Base-by-base conservation (phyloP, 345 rosid genomes). In the Syzygium oleosum region DNA sequence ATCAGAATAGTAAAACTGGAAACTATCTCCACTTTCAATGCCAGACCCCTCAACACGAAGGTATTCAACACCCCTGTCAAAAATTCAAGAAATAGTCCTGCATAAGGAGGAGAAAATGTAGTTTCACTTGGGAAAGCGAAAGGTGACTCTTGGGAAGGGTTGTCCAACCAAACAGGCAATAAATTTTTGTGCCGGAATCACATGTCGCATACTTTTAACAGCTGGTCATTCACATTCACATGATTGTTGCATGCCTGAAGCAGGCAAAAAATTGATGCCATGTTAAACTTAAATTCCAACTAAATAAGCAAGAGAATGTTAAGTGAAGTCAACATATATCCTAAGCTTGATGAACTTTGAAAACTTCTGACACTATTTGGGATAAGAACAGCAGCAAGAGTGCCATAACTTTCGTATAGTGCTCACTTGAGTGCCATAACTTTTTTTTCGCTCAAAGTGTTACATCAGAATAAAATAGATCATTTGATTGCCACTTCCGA, bases 1-100 rank as follows among this genome's bases (percentile, higher is more conserved):
- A 90, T 94, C 94, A 53, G 98, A 87, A 85, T 79, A 61, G 91
- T 95, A 95, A 88, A 95, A 90, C 85, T 91, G 94, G 92, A 95
- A 96, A 87, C 38, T 87, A 91, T 96, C 98, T 10, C 95, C 95
- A 22, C 91, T 93, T 91, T 86, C 92, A 53, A 96, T 94, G 65
- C 94, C 97, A 7, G 41, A 56, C 61, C 95, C 96, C 7, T 88
- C 86, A 54, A 91, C 98, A 85, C 85, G 87, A 87, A 95, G 98
- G 90, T 90, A 89, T 51, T 92, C 93, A 61, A 92, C 93, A 58
- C 91, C 96, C 49, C 98, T 95, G 94, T 59, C 22, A 85, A 85
- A 54, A 55, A 85, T 73, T 38, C 49, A 73, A 73, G 49, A 38
- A 55, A 38, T 9, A 38, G 83, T 38, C 83, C 83, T 5, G 14